phyloP scores from a whole-genome alignment of 1,284 basidiomycete species.

The Fistulina hepatica region DNA sequence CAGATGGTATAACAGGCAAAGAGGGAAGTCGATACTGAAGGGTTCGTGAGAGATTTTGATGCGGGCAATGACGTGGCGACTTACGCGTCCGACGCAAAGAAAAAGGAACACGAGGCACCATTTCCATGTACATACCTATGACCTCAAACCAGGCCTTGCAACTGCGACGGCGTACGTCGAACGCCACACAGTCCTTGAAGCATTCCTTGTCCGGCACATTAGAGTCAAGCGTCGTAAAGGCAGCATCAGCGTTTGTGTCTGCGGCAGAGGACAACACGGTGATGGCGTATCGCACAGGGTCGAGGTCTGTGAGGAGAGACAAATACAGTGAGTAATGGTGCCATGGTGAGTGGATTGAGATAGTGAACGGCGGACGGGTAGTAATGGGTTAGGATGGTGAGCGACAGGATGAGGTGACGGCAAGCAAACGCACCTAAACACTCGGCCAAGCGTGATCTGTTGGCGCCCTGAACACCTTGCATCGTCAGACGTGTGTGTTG shows the following conservation, averaged over 20 bases:
- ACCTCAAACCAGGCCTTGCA: conserved; percentile 62
- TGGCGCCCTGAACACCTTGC: conserved; percentile 98
- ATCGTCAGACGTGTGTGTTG: too few species aligned
- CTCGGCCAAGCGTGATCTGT: conserved; percentile 83
- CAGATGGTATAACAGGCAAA: conserved; percentile 90
- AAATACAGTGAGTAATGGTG: background rate
- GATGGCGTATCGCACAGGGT: conserved; percentile 64
- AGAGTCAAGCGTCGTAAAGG: conserved; percentile 80
- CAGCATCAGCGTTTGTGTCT: too few species aligned
- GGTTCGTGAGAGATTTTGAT: conserved; percentile 58
- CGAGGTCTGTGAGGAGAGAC: conserved; percentile 70
- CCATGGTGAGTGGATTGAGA: too few species aligned
- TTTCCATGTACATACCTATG: conserved; percentile 52
- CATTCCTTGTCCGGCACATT: conserved; percentile 84
- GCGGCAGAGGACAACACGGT: conserved; percentile 40
- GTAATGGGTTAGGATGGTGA: too few species aligned
- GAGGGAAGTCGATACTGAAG: conserved; percentile 44
- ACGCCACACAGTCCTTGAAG: conserved; percentile 65
- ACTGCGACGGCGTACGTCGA: conserved; percentile 62
- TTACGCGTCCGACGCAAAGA: conserved; percentile 32
- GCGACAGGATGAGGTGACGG: too few species aligned
- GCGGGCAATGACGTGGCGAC: conserved; percentile 59
- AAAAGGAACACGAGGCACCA: conserved; percentile 31
- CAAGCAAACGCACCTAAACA: conserved; percentile 66
- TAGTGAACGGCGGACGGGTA: too few species aligned